Percentiles rank a stretch among this genome's conserved stretches.
Evolutionary conservation across 106 monocot genomes (phyloP).

Genomic region (Apostasia ramifera): DNA sequence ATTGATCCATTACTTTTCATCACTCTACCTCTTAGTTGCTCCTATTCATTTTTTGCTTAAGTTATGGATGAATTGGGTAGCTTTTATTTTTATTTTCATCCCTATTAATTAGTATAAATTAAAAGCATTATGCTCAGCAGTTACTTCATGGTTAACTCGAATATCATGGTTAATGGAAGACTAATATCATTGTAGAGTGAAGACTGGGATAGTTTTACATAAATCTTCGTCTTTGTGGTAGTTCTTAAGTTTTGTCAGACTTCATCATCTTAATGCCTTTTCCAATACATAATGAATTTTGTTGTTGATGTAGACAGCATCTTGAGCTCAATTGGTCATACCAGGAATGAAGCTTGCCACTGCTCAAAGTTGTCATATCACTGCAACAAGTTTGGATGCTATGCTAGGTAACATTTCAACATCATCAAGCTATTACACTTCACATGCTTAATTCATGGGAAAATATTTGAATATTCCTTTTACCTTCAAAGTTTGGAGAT

Average conservation of each 20-base stretch:
- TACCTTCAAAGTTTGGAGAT: not conserved
- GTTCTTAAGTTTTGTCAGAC: not conserved
- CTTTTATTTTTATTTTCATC: no score
- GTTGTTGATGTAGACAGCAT: conserved; percentile 14
- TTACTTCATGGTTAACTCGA: no score
- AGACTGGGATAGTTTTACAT: no score
- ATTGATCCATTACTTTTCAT: no score
- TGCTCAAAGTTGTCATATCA: conserved; percentile 24
- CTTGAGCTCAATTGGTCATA: conserved; percentile 25
- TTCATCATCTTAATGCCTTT: not conserved
- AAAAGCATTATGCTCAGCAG: no score
- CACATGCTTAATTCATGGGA: not conserved
- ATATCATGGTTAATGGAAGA: no score
- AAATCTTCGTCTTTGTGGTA: not conserved
- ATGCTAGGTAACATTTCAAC: conserved; percentile 23
- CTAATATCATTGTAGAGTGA: no score
- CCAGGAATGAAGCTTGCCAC: not conserved
- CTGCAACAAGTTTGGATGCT: conserved; percentile 29
- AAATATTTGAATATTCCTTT: not conserved
- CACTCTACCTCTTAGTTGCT: no score
- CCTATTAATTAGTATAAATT: no score
- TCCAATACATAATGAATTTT: not conserved
- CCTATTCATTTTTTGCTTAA: no score
- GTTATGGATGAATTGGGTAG: no score
- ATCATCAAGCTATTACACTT: not conserved